phyloP scores from a whole-genome alignment of 2,329 filamentous ascomycete genomes.

The Lojkania enalia region DNA sequence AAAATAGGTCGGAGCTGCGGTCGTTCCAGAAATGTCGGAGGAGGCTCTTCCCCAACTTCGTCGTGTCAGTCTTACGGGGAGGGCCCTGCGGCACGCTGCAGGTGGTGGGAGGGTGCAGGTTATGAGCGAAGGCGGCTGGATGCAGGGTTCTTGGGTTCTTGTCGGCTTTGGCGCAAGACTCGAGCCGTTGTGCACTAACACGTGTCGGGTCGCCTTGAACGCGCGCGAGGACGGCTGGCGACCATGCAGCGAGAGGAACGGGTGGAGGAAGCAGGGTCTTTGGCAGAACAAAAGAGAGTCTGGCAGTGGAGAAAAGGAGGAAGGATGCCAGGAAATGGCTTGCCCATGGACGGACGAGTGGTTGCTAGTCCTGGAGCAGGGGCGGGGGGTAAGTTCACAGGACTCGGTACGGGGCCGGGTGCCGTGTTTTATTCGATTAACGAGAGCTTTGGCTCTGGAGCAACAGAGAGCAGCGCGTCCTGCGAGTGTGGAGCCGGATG shows the following conservation, averaged over 20 bases:
- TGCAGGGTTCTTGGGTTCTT: conserved; percentile 14
- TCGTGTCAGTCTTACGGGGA: conserved; percentile 22
- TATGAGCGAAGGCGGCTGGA: background rate
- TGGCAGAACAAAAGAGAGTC: background rate
- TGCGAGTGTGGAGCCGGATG: conserved; percentile 2
- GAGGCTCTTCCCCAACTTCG: conserved; percentile 14
- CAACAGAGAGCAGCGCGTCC: background rate
- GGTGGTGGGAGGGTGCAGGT: conserved; percentile 1
- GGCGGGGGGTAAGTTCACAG: conserved; percentile 1
- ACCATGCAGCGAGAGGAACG: background rate
- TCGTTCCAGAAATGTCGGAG: conserved; percentile 16
- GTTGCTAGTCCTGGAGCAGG: background rate
- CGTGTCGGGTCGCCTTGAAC: conserved; percentile 1
- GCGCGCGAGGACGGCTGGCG: background rate
- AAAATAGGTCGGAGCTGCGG: conserved; percentile 5
- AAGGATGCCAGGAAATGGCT: background rate
- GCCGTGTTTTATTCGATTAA: conserved; percentile 7
- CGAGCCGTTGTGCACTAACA: conserved; percentile 11
- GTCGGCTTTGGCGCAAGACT: conserved; percentile 18
- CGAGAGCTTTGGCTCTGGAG: conserved; percentile 2
- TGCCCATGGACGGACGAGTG: background rate
- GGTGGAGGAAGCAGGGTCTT: background rate
- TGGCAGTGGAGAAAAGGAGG: background rate
- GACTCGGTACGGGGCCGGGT: conserved; percentile 1
- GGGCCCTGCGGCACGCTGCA: conserved; percentile 12